phyloP scores from a whole-genome alignment of 805 yeast species.

The Metschnikowia continentalis region DNA sequence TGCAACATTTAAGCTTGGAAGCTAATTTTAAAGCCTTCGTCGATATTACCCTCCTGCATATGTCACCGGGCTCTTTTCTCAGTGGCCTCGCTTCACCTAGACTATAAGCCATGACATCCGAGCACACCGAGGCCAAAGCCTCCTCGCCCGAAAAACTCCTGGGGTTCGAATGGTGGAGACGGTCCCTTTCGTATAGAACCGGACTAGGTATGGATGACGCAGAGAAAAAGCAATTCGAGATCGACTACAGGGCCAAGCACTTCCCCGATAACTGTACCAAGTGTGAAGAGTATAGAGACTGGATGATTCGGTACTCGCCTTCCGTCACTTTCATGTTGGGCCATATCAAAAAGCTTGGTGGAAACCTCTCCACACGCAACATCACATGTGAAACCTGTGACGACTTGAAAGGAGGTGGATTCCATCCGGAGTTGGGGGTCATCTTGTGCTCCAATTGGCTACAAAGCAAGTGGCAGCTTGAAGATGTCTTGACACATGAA shows the following conservation, averaged over 20 bases:
- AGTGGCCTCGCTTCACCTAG: not conserved
- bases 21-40: no score
- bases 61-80: not conserved
- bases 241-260: slow-evolving; percentile 46
- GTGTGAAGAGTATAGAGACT: slow-evolving; percentile 74
- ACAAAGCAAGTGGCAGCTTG: slow-evolving; percentile 70
- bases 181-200: slow-evolving; percentile 65
- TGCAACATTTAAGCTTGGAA: not conserved
- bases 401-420: slow-evolving; percentile 83
- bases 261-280: slow-evolving; percentile 52
- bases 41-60: not conserved
- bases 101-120: not conserved
- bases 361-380: slow-evolving; percentile 46
- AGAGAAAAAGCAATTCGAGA: slow-evolving; percentile 54
- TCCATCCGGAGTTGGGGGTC: slow-evolving; percentile 85
- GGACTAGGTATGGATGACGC: slow-evolving; percentile 58
- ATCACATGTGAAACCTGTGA: slow-evolving; percentile 81
- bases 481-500: slow-evolving; percentile 90
- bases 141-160: slow-evolving; percentile 29
- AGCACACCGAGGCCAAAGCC: slow-evolving; percentile 10
- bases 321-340: slow-evolving; percentile 83
- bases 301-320: slow-evolving; percentile 79
- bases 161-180: slow-evolving; percentile 81
- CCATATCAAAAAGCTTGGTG: slow-evolving; percentile 63
- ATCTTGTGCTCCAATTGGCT: slow-evolving; percentile 82